Base-by-base conservation (phyloP, 768 basidiomycete species). In the Russula olivacea region DNA sequence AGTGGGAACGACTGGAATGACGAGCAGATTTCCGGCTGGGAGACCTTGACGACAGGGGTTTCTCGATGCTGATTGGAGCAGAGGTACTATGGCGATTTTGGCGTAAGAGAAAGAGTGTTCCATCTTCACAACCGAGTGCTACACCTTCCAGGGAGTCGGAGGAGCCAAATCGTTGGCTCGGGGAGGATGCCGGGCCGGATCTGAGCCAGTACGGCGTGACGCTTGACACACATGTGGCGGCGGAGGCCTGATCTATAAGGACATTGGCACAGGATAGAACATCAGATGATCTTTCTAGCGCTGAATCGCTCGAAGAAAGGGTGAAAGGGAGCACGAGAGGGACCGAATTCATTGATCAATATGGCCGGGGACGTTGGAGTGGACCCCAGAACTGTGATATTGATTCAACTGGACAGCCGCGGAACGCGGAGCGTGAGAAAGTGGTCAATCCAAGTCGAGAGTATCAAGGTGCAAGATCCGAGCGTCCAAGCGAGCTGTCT, bases 81-180 rank as follows among this genome's bases (percentile, higher is more conserved):
- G 40, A 56, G 4, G 59, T 7, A 43, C 55, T n/a, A 28, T 34
- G 58, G 15, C 36, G 30, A 19, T 38, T 56, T 15, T 59, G 65
- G 47, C 62, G 68, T 55, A 77, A 72, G 59, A 78, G 30, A 53
- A 71, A 76, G 34, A 77, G 55, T 8, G 74, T 71, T 30, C 77
- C 77, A 47, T 78, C 77, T 48, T 68, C 65, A 57, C 76, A 76
- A 2, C 77, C 77, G 15, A 78, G 58, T 4, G 69, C 73, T 10
- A 70, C 69, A 8, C 74, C 74, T 50, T 58, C 59, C 45, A 52
- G 52, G 10, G 67, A 50, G 17, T 68, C 60, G 38, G 43, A 55
- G 54, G 60, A 53, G 30, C 43, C 28, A 32, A 25, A 52, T 48
- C 49, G 63, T 40, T 54, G 58, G 23, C 21, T 21, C 10, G 58